A percentile compares a stretch with the other conserved stretches of the same genome.
Evolutionary conservation across 1,139 yeast species (phyloP).

Genomic region (Pichia sp.): DNA sequence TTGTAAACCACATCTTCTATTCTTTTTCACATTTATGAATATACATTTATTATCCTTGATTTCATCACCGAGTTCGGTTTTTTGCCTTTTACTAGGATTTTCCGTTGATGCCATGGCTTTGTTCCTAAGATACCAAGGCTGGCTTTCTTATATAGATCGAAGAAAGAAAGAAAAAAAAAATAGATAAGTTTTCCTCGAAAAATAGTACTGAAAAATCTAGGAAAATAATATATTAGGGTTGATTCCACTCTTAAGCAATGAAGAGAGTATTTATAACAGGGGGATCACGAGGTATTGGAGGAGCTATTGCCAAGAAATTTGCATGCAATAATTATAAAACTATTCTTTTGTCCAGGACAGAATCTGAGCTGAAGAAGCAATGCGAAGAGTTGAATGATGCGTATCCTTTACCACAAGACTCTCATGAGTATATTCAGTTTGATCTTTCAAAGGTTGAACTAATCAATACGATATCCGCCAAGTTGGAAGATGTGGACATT

Average conservation of each 20-base stretch:
- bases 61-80: not conserved
- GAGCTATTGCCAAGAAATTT: not conserved
- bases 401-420: not conserved
- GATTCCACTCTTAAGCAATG: not conserved
- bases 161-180: no score
- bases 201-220: no score
- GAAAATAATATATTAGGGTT: no score
- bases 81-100: constrained; percentile 1
- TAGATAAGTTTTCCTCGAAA: no score
- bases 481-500: constrained; percentile 19
- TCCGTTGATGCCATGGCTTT: not conserved
- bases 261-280: not conserved
- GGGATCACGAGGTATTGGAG: not conserved
- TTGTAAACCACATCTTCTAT: constrained; percentile 49
- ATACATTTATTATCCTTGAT: constrained; percentile 16
- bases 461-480: not conserved
- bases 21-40: constrained; percentile 16
- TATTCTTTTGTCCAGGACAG: not conserved
- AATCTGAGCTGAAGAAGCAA: not conserved
- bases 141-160: no score
- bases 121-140: no score
- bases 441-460: not conserved
- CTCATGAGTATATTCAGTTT: not conserved
- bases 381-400: not conserved
- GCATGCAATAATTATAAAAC: not conserved